Percentiles rank a stretch among this genome's conserved stretches.
Conservation (phyloP, 331 rosid species). For the Dryas integrifolia region DNA sequence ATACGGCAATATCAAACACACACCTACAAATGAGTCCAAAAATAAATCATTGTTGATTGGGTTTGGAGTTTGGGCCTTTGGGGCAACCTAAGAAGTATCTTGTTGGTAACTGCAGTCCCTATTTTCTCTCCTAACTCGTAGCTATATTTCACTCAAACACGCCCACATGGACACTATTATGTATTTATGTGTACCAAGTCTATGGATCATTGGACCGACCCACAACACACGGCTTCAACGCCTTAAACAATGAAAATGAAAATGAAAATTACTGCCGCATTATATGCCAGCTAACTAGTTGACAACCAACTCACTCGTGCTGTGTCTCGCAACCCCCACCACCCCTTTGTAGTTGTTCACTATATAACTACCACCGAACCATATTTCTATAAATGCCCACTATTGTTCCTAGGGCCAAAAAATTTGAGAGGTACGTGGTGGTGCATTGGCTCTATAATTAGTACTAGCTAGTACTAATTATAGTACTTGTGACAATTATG, state of each 20-base stretch:
- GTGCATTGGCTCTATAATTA: no score
- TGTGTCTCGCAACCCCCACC: not conserved
- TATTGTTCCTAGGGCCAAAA: not conserved
- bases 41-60: no score
- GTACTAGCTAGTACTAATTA: no score
- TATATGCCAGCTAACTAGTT: not conserved
- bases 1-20: no score
- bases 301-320: slow-evolving; percentile 14
- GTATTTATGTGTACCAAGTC: not conserved
- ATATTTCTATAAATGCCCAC: not conserved
- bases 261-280: slow-evolving; percentile 16
- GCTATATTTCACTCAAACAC: not conserved
- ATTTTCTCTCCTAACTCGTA: slow-evolving; percentile 22
- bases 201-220: not conserved
- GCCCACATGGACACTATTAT: not conserved
- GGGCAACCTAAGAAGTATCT: slow-evolving; percentile 22
- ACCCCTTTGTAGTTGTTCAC: not conserved
- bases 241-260: not conserved
- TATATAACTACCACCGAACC: not conserved
- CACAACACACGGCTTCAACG: slow-evolving; percentile 30
- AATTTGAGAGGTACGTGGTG: not conserved
- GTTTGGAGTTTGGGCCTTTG: not conserved
- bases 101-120: slow-evolving; percentile 20
- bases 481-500: not conserved
- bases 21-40: no score